Base-by-base conservation (phyloP, 257 asterid genomes). In the Nicotiana benthamiana region DNA sequence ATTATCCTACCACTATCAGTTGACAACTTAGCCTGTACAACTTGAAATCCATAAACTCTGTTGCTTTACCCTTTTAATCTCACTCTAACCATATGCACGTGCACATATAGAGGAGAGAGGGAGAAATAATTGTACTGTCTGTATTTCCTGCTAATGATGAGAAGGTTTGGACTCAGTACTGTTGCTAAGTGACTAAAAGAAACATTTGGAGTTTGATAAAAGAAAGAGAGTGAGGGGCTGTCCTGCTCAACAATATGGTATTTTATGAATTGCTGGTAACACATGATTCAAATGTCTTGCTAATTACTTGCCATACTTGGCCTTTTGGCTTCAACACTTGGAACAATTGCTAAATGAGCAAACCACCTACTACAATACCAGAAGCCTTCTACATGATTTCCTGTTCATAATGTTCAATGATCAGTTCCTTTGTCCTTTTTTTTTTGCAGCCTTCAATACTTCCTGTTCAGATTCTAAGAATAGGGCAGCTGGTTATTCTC, bases 401-500 rank as follows among this genome's bases (percentile, higher is more conserved):
- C 22, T 48, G 36, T 15, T 74, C 51, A 48, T 74, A 48, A 24
- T 48, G 24, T 48, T 24, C 61, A 48, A 48, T 74, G 61, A 24
- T 46, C 26, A 36, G 46, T 43, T 70, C 20, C 57, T 40, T 48
- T 48, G 15, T 74, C 28, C 26, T n/a, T 15, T 26, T 36, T 32
- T n/a, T n/a, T 24, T 85, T 85, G 87, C 93, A 96, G 99, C 99
- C 99, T 82, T 88, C 96, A 18, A 83, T 96, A 83, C 98, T 96
- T 90, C 99, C 99, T 17, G 79, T 96, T 86, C 99, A 96, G 91
- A 91, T 92, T 80, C 84, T 96, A 87, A 90, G 95, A 90, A 91
- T 96, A 77, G 99, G 99, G 75, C 97, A 96, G 86, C 88, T 96
- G 88, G 96, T 88, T 80, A 89, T 93, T 88, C 96, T 94, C 81